phyloP scores from a whole-genome alignment of 139 green algal species.

The Chlorella sp. region DNA sequence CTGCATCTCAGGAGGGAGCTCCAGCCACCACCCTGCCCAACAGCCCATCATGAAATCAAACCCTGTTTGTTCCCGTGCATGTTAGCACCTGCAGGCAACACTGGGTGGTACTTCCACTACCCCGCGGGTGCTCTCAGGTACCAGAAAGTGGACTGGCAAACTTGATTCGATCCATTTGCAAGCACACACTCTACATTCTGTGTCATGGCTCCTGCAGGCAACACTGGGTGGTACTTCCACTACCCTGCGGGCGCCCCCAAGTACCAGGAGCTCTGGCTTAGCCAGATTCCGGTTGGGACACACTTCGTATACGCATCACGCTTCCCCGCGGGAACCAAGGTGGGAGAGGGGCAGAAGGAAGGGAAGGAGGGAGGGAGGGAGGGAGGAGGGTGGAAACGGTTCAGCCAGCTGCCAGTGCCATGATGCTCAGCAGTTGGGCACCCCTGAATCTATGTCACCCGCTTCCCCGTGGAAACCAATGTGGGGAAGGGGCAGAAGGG shows the following conservation, averaged over 20 bases:
- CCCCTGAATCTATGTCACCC: no score
- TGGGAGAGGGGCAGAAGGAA: not conserved
- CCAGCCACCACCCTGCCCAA: no score
- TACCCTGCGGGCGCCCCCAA: constrained; percentile 44
- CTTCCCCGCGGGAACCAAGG: constrained; percentile 50
- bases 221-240: constrained; percentile 64
- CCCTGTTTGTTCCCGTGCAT: no score
- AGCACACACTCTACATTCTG: no score
- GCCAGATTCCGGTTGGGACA: constrained; percentile 43
- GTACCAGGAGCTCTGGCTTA: constrained; percentile 50
- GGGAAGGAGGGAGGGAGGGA: not conserved
- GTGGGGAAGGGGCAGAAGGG: no score
- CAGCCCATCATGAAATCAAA: no score
- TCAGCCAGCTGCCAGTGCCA: not conserved
- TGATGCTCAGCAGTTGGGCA: no score
- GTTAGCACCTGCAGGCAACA: not conserved
- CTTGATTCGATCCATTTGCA: no score
- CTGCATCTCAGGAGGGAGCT: no score
- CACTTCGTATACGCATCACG: constrained; percentile 56
- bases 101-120: constrained; percentile 64
- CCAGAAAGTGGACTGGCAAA: no score
- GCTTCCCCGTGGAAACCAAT: no score
- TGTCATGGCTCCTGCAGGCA: constrained; percentile 46
- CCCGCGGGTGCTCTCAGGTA: constrained; percentile 39
- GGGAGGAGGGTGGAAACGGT: not conserved